phyloP scores from a whole-genome alignment of 192 early-diverging fungal genomes.

The Entomortierella beljakovae region DNA sequence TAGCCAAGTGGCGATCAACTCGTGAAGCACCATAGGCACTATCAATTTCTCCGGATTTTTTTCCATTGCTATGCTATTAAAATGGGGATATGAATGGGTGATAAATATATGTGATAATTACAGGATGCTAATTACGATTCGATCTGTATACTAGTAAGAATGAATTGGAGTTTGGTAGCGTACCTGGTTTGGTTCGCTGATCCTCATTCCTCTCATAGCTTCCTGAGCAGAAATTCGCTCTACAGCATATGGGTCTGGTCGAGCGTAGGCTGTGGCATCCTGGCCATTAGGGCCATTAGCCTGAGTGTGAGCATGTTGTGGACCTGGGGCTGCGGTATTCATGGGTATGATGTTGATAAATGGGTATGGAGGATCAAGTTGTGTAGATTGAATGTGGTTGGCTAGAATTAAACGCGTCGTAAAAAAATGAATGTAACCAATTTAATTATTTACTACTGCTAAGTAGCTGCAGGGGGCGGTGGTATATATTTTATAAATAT shows the following conservation, averaged over 20 bases:
- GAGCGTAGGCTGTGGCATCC: slow-evolving; percentile 11
- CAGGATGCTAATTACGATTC: background rate
- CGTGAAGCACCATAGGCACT: slow-evolving; percentile 31
- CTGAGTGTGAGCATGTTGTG: slow-evolving; percentile 4
- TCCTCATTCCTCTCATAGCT: slow-evolving; percentile 51
- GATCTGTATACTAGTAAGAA: background rate
- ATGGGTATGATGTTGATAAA: slow-evolving; percentile 7
- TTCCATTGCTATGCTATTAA: slow-evolving; percentile 22
- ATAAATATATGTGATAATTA: background rate
- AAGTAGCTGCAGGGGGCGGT: no score
- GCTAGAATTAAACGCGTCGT: slow-evolving; percentile 15
- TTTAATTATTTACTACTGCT: background rate
- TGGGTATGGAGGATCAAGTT: background rate
- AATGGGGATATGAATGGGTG: no score
- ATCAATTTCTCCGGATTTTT: slow-evolving; percentile 32
- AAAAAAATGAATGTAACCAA: background rate
- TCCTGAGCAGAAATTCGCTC: slow-evolving; percentile 48
- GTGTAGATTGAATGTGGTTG: slow-evolving; percentile 1
- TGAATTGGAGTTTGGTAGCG: background rate
- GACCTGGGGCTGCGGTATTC: slow-evolving; percentile 40
- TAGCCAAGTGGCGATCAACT: slow-evolving; percentile 39
- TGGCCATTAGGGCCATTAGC: background rate
- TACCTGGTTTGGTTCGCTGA: slow-evolving; percentile 44
- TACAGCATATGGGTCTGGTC: slow-evolving; percentile 18
- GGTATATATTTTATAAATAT: no score